Conservation (phyloP, 257 asterid genomes). For the Salvia splendens region DNA sequence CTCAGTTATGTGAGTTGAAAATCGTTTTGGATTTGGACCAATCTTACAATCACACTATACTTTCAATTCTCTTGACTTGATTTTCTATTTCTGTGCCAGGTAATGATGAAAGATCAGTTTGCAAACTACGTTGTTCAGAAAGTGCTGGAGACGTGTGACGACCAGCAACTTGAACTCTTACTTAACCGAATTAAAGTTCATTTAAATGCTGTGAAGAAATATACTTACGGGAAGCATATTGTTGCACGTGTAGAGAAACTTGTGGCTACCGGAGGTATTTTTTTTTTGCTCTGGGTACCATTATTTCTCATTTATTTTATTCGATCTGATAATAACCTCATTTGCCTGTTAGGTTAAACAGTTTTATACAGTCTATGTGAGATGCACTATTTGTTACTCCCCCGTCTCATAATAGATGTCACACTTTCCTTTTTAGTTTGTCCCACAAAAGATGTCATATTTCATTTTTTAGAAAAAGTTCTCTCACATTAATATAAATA, state of each 20-base stretch:
- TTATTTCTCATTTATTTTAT: not conserved
- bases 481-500: too few species aligned
- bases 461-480: too few species aligned
- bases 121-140: constrained; percentile 90
- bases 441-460: too few species aligned
- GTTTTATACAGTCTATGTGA: not conserved
- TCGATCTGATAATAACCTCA: not conserved
- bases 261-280: constrained; percentile 83
- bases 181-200: constrained; percentile 74
- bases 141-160: constrained; percentile 85
- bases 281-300: not conserved
- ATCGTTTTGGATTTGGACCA: not conserved
- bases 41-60: not conserved
- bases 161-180: constrained; percentile 69
- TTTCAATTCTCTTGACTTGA: constrained; percentile 3
- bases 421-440: too few species aligned
- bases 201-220: constrained; percentile 72
- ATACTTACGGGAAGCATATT: constrained; percentile 84
- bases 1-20: not conserved
- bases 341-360: not conserved
- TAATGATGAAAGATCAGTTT: constrained; percentile 85
- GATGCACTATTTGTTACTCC: not conserved
- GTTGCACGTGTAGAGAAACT: constrained; percentile 93
- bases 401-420: too few species aligned
- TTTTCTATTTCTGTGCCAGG: constrained; percentile 38